Percentiles rank a stretch among this genome's conserved stretches.
phyloP scores from a whole-genome alignment of 495 filamentous ascomycete genomes.

The Daldinia vernicosa region DNA sequence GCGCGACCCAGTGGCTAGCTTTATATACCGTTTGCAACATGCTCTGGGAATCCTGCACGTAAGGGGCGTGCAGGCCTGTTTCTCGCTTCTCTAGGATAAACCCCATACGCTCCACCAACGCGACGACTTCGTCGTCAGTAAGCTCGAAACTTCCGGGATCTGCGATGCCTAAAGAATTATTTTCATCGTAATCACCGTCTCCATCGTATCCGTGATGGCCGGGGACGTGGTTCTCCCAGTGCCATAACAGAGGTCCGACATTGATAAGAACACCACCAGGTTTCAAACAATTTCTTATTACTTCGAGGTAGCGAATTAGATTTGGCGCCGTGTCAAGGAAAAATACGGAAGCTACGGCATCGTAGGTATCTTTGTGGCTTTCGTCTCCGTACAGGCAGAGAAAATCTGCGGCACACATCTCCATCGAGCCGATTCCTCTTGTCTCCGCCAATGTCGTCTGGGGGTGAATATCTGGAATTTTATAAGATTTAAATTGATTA shows the following conservation, averaged over 20 bases:
- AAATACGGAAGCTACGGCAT: conserved; percentile 88
- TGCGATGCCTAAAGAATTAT: conserved; percentile 64
- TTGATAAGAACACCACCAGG: conserved; percentile 87
- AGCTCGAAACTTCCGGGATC: conserved; percentile 88
- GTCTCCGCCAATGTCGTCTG: conserved; percentile 58
- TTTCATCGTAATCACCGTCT: conserved; percentile 56
- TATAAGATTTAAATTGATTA: conserved; percentile 75
- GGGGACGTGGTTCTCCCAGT: conserved; percentile 71
- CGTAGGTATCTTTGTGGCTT: conserved; percentile 67
- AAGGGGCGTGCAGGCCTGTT: conserved; percentile 69
- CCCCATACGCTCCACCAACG: conserved; percentile 76
- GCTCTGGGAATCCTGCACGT: conserved; percentile 82
- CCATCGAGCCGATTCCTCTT: conserved; percentile 69
- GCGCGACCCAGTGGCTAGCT: conserved; percentile 84
- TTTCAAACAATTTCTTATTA: conserved; percentile 79
- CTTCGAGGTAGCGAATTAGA: conserved; percentile 85
- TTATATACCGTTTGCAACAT: conserved; percentile 85
- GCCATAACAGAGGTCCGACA: conserved; percentile 90
- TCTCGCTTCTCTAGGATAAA: conserved; percentile 74
- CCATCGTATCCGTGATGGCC: conserved; percentile 54
- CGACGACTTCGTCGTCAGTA: conserved; percentile 84
- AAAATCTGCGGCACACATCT: conserved; percentile 88
- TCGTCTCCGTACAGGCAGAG: conserved; percentile 73
- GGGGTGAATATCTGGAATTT: conserved; percentile 82
- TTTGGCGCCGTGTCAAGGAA: conserved; percentile 98